Evolutionary conservation across 192 early-diverging fungal genomes (phyloP).

Genomic region (Piromyces finnis): DNA sequence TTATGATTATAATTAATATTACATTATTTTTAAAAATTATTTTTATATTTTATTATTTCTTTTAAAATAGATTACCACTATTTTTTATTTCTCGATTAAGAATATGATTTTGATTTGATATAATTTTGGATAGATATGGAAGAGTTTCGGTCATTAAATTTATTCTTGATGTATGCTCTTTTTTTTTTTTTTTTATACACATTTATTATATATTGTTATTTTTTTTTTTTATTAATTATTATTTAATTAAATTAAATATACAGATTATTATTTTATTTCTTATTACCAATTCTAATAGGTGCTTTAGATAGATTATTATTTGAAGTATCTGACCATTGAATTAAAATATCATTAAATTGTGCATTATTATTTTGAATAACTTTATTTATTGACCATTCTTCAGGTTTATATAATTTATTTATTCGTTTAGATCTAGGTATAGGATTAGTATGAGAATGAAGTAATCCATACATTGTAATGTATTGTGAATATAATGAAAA

Average conservation of each 20-base stretch:
- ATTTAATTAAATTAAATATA: too few species aligned
- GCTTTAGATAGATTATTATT: not conserved
- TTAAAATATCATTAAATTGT: not conserved
- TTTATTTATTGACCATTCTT: not conserved
- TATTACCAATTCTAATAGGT: not conserved
- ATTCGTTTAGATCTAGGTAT: not conserved
- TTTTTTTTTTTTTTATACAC: too few species aligned
- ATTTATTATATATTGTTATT: too few species aligned
- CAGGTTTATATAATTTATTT: not conserved
- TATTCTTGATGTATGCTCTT: not conserved
- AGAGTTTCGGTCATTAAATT: not conserved
- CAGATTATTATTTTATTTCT: too few species aligned
- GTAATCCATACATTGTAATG: not conserved
- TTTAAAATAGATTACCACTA: not conserved
- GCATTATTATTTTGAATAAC: not conserved
- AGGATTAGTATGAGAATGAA: not conserved
- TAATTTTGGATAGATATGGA: not conserved
- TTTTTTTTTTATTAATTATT: too few species aligned
- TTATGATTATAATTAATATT: too few species aligned
- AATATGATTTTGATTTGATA: not conserved
- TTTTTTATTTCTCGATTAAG: not conserved
- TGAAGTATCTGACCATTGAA: not conserved
- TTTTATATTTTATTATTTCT: too few species aligned
- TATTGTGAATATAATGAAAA: not conserved
- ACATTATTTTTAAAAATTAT: not conserved